Conservation (phyloP, 768 basidiomycete genomes). For the Myochromella boudieri region DNA sequence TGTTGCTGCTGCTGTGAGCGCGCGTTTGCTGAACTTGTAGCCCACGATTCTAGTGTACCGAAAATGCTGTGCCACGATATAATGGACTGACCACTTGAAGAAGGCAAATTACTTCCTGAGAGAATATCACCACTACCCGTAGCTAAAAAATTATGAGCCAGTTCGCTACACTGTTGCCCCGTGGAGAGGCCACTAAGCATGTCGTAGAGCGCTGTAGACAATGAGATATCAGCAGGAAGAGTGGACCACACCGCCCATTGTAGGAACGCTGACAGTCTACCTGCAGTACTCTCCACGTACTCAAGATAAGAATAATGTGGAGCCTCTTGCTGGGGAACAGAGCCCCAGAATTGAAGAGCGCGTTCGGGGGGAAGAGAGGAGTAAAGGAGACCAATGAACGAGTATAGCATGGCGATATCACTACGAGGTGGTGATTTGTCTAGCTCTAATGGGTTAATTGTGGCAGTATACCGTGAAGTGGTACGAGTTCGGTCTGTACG, state of each 20-base stretch:
- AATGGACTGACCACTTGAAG: constrained; percentile 50
- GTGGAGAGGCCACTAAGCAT: constrained; percentile 86
- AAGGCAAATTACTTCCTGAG: constrained; percentile 54
- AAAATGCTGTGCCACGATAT: constrained; percentile 84
- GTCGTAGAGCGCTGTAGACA: constrained; percentile 82
- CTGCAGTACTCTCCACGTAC: constrained; percentile 56
- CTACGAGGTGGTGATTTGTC: constrained; percentile 58
- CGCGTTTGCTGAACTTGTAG: constrained; percentile 45
- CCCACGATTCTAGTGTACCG: constrained; percentile 73
- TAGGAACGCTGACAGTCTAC: constrained; percentile 71
- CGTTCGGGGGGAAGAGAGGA: constrained; percentile 69
- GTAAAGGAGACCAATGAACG: constrained; percentile 82
- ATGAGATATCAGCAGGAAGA: constrained; percentile 65
- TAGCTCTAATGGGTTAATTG: constrained; percentile 36
- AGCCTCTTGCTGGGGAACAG: constrained; percentile 44
- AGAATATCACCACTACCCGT: constrained; percentile 71
- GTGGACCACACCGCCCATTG: constrained; percentile 92
- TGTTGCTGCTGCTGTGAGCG: constrained; percentile 44
- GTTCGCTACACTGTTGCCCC: constrained; percentile 81
- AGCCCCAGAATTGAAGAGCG: constrained; percentile 86
- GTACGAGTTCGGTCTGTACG: constrained; percentile 62
- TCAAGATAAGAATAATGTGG: constrained; percentile 54
- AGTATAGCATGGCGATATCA: constrained; percentile 83
- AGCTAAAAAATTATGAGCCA: constrained; percentile 87
- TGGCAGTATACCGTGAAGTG: constrained; percentile 44